phyloP scores from a whole-genome alignment of 352 stramenopile genomes.

The Globisporangium alternatum region DNA sequence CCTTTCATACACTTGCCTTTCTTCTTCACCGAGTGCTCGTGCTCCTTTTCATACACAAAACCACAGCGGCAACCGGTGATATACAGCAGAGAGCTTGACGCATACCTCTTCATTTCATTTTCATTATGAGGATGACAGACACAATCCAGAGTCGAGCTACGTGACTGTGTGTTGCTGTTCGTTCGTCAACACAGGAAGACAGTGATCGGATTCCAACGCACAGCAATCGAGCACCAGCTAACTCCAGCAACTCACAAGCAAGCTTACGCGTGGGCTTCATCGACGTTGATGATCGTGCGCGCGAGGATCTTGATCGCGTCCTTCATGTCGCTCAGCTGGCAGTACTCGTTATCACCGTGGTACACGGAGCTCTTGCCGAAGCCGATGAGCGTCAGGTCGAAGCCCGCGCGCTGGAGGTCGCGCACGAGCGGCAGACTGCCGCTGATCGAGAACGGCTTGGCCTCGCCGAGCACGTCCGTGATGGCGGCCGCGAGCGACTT shows the following conservation, averaged over 20 bases:
- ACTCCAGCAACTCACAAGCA: neutral
- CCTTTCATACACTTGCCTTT: constrained; percentile 3
- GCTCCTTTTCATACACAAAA: neutral
- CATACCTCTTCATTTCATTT: neutral
- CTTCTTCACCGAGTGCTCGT: neutral
- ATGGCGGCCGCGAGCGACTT: constrained; percentile 82
- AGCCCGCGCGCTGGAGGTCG: constrained; percentile 69
- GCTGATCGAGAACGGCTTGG: constrained; percentile 91
- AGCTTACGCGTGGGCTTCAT: constrained; percentile 25
- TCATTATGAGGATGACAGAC: neutral
- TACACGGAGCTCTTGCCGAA: constrained; percentile 86
- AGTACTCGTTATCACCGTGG: constrained; percentile 93
- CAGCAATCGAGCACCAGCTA: neutral
- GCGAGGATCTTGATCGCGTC: constrained; percentile 87
- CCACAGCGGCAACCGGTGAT: neutral
- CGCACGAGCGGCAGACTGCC: constrained; percentile 77
- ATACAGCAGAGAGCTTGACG: neutral
- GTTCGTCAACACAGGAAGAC: neutral
- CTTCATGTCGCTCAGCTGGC: constrained; percentile 81
- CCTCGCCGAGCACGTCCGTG: constrained; percentile 66
- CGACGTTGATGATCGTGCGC: constrained; percentile 75
- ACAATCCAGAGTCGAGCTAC: neutral
- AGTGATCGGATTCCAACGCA: too few relatives aligned
- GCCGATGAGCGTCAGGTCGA: constrained; percentile 73
- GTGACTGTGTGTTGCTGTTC: neutral